phyloP scores from a whole-genome alignment of 2,329 filamentous ascomycete genomes.

The Nigrograna mackinnonii region DNA sequence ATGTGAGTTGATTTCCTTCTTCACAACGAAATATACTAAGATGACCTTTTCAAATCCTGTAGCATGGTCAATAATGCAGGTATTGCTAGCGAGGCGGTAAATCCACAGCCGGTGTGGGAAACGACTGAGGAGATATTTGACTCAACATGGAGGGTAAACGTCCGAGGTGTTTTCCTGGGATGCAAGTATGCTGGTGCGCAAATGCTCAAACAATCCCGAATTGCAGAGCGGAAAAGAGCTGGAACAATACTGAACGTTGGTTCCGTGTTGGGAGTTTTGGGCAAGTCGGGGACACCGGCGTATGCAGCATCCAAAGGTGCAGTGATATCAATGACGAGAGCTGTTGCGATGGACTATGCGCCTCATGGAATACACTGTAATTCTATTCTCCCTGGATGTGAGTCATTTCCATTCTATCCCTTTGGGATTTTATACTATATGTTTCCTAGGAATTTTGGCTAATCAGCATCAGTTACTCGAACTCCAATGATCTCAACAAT shows the following conservation, averaged over 20 bases:
- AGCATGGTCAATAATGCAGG: slow-evolving; percentile 50
- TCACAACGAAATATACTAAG: not conserved
- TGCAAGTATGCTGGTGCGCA: slow-evolving; percentile 53
- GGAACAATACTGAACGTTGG: slow-evolving; percentile 60
- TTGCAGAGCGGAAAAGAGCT: slow-evolving; percentile 42
- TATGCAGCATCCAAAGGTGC: slow-evolving; percentile 57
- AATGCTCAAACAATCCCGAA: slow-evolving; percentile 54
- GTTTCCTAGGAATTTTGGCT: not conserved
- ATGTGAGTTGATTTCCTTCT: slow-evolving; percentile 14
- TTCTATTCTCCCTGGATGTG: slow-evolving; percentile 57
- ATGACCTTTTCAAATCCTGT: not conserved
- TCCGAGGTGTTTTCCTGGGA: slow-evolving; percentile 44
- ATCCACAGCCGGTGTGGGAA: slow-evolving; percentile 47
- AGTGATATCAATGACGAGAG: slow-evolving; percentile 53
- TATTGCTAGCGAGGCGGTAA: slow-evolving; percentile 43
- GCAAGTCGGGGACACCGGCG: slow-evolving; percentile 11
- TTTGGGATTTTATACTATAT: too few relatives aligned
- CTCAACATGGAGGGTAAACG: slow-evolving; percentile 39
- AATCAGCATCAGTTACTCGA: not conserved
- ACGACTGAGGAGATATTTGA: slow-evolving; percentile 53
- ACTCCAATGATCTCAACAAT: slow-evolving; percentile 29
- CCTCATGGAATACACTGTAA: slow-evolving; percentile 55
- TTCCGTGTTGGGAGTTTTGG: slow-evolving; percentile 54
- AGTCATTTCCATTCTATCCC: slow-evolving; percentile 17
- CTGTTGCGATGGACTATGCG: slow-evolving; percentile 56